Percentiles rank a stretch among this genome's conserved stretches.
phyloP scores from a whole-genome alignment of 306 rosid genomes.

The Vicia villosa region DNA sequence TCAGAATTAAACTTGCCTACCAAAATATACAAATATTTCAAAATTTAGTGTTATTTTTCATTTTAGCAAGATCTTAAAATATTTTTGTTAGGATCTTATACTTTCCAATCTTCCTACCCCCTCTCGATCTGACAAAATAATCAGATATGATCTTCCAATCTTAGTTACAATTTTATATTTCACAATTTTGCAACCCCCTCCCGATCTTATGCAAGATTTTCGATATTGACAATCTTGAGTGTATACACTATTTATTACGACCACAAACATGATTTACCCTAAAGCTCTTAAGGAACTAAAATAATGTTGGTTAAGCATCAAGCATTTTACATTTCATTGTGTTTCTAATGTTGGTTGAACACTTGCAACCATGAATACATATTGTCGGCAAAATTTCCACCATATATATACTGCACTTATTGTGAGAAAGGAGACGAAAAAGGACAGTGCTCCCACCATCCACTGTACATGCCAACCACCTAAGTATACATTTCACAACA shows the following conservation, averaged over 20 bases:
- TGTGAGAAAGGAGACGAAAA: slow-evolving; percentile 44
- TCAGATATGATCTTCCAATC: too few relatives aligned
- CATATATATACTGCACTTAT: slow-evolving; percentile 72
- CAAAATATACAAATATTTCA: too few relatives aligned
- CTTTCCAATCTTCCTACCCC: too few relatives aligned
- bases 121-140: too few relatives aligned
- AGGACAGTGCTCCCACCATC: slow-evolving; percentile 63
- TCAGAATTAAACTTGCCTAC: too few relatives aligned
- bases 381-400: slow-evolving; percentile 50
- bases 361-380: slow-evolving; percentile 47
- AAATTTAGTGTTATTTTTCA: too few relatives aligned
- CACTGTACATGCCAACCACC: slow-evolving; percentile 85
- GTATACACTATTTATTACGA: neutral
- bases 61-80: too few relatives aligned
- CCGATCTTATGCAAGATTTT: too few relatives aligned
- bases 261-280: neutral
- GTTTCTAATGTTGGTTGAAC: slow-evolving; percentile 51
- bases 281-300: neutral
- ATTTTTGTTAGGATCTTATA: too few relatives aligned
- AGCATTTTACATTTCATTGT: slow-evolving; percentile 46
- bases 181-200: too few relatives aligned
- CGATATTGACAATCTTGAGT: too few relatives aligned
- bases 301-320: neutral
- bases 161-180: too few relatives aligned
- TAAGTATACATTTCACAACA: slow-evolving; percentile 69